Percentiles rank a stretch among this genome's conserved stretches.
Evolutionary conservation across 192 early-diverging fungal genomes (phyloP).

Genomic region (Mortierella alpina): DNA sequence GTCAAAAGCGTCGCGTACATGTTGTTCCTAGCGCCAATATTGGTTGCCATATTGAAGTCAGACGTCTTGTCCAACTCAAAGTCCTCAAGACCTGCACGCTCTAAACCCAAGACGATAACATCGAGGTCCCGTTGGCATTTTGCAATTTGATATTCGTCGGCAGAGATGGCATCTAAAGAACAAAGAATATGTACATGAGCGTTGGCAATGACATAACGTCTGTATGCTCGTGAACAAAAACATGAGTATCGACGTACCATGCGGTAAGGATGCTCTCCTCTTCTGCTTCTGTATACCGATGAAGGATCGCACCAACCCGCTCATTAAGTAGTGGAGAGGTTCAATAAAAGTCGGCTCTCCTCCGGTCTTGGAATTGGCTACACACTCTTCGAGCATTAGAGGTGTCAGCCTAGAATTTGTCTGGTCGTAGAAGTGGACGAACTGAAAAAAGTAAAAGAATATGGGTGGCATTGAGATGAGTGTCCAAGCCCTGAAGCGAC

Average conservation of each 20-base stretch:
- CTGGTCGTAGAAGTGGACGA: slow-evolving; percentile 43
- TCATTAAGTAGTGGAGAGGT: slow-evolving; percentile 60
- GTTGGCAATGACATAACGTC: neutral
- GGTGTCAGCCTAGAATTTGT: slow-evolving; percentile 29
- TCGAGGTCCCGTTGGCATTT: slow-evolving; percentile 29
- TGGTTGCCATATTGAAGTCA: slow-evolving; percentile 66
- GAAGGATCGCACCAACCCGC: slow-evolving; percentile 40
- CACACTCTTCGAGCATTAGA: slow-evolving; percentile 50
- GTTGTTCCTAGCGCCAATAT: slow-evolving; percentile 66
- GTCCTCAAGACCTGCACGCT: slow-evolving; percentile 70
- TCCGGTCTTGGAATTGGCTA: slow-evolving; percentile 39
- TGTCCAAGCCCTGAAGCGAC: neutral
- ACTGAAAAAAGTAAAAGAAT: slow-evolving; percentile 18
- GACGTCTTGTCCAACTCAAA: slow-evolving; percentile 72
- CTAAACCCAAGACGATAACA: slow-evolving; percentile 56
- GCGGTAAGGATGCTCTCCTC: neutral
- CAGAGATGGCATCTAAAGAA: slow-evolving; percentile 2
- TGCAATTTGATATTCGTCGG: slow-evolving; percentile 27
- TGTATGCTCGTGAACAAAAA: too few species aligned
- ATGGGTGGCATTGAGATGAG: neutral
- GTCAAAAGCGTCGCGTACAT: slow-evolving; percentile 61
- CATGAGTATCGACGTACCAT: neutral
- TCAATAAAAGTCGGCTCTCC: slow-evolving; percentile 57
- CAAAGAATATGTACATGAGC: neutral
- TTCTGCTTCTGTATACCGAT: slow-evolving; percentile 26